Percentiles rank a stretch among this genome's conserved stretches.
These are phyloP conservation scores for Brachypodium distachyon DNA, from an alignment of 202 grass and related monocot species.

Conservation along the genomic window DNA sequence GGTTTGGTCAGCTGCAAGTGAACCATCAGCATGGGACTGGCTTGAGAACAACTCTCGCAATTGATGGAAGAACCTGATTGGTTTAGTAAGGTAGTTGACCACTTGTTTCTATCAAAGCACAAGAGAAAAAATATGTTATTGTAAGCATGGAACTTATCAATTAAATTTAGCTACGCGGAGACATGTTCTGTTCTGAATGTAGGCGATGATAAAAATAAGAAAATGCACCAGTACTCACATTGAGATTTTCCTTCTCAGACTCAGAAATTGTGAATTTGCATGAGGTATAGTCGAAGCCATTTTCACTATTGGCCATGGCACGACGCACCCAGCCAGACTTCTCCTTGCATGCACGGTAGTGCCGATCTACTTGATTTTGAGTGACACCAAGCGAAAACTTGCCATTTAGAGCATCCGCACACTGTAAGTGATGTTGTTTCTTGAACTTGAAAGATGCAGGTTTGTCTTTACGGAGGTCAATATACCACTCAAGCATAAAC, in stretches of 20 bases:
- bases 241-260: background rate
- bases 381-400: background rate
- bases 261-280: background rate
- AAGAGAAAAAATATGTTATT: background rate
- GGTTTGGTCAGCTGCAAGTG: too few relatives aligned
- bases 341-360: background rate
- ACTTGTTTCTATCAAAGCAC: background rate
- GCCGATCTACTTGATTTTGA: background rate
- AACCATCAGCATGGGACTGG: too few relatives aligned
- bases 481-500: constrained; percentile 7
- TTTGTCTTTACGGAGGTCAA: background rate
- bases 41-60: background rate
- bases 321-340: background rate
- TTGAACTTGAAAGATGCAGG: background rate
- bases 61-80: background rate
- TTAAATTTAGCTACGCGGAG: too few relatives aligned
- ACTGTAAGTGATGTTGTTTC: background rate
- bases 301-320: background rate
- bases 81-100: background rate
- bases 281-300: background rate
- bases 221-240: background rate
- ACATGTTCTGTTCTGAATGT: too few relatives aligned
- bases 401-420: background rate
- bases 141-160: too few relatives aligned
- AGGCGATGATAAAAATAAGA: background rate